phyloP scores from a whole-genome alignment of 2,329 filamentous ascomycete genomes.

The Aspergillus sp. region DNA sequence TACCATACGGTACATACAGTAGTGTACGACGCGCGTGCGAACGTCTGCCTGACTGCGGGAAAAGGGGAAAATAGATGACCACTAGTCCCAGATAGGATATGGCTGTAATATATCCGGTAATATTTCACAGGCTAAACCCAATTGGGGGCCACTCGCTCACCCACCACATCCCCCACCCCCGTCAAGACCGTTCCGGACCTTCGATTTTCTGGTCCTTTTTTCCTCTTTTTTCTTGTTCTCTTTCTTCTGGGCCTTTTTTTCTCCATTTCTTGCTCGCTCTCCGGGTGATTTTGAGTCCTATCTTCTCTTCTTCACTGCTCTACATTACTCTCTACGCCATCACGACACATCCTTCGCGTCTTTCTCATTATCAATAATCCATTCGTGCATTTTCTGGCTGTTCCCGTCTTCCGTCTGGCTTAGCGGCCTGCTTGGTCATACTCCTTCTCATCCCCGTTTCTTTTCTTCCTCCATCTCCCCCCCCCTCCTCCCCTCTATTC shows the following conservation, averaged over 20 bases:
- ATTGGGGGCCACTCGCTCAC: not conserved
- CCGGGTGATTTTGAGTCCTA: no score
- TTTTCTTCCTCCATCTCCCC: constrained; percentile 7
- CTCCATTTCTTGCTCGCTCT: constrained; percentile 8
- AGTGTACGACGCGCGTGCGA: not conserved
- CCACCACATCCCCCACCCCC: not conserved
- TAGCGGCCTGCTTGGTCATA: constrained; percentile 4
- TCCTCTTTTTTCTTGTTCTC: constrained; percentile 1
- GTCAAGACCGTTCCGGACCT: not conserved
- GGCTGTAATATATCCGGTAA: not conserved
- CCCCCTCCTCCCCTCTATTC: constrained; percentile 10
- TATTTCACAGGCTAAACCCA: not conserved
- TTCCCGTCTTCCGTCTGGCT: constrained; percentile 6
- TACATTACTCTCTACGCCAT: no score
- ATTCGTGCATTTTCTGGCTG: no score
- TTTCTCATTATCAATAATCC: no score
- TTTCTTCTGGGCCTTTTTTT: not conserved
- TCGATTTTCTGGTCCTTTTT: constrained; percentile 3
- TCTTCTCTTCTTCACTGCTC: no score
- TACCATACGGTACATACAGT: not conserved
- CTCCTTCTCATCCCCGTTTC: constrained; percentile 15
- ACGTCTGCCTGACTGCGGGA: not conserved
- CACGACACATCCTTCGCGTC: no score
- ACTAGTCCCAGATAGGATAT: not conserved
- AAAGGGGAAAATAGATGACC: not conserved